A percentile compares a stretch with the other conserved stretches of the same genome.
phyloP scores from a whole-genome alignment of 2,329 filamentous ascomycete genomes.

The Sarocladium kiliense region DNA sequence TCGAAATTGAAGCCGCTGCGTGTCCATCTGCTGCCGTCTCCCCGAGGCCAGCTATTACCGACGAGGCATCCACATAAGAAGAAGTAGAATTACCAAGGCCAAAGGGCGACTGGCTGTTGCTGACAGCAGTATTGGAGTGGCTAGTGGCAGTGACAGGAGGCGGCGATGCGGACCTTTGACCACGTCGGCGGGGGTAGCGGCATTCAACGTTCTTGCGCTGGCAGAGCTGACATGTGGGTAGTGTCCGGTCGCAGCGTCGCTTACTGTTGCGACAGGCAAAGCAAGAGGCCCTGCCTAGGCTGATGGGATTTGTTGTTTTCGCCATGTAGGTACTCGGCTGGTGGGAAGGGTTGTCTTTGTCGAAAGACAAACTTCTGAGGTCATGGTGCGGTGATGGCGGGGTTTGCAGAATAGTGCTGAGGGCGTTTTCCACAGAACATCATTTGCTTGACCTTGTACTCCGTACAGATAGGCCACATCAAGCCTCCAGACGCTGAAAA shows the following conservation, averaged over 20 bases:
- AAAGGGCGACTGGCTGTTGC: neutral
- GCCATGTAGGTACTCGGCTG: neutral
- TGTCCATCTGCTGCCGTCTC: neutral
- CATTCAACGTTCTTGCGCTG: neutral
- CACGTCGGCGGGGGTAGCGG: neutral
- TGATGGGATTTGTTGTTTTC: neutral
- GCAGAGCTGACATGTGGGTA: constrained; percentile 1
- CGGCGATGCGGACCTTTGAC: neutral
- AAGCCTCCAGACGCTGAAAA: no score
- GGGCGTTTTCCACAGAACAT: no score
- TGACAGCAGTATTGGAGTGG: neutral
- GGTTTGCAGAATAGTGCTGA: no score
- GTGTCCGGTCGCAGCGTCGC: constrained; percentile 1
- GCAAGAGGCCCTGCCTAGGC: neutral
- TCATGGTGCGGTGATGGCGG: no score
- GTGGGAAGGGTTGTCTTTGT: no score
- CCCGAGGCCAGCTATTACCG: neutral
- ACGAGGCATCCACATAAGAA: neutral
- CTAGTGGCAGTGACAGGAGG: neutral
- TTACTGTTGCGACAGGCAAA: constrained; percentile 5
- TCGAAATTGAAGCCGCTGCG: neutral
- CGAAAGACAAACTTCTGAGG: no score
- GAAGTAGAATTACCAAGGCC: no score
- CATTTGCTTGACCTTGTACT: no score
- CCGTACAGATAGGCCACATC: no score